phyloP scores from a whole-genome alignment of 2,329 filamentous ascomycete species.

The Pyricularia sp. region DNA sequence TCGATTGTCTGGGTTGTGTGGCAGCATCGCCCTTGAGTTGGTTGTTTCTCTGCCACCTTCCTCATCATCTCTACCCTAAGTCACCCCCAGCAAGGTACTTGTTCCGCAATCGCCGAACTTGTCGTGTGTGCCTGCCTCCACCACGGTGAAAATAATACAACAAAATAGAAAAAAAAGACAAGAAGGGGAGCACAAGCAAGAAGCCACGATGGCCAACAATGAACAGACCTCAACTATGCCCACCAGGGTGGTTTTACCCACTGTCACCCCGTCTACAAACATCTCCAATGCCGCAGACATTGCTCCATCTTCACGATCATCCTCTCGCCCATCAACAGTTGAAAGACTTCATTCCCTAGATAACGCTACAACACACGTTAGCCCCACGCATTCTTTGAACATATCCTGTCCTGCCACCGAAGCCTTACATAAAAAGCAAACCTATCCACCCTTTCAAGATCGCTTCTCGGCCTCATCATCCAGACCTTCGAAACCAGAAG shows the following conservation, averaged over 20 bases:
- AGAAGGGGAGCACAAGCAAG: not conserved
- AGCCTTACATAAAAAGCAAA: not conserved
- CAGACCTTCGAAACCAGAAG: not conserved
- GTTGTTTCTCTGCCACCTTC: not conserved
- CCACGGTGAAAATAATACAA: not conserved
- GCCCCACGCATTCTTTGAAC: not conserved
- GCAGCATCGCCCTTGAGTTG: not conserved
- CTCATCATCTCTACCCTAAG: not conserved
- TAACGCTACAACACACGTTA: not conserved
- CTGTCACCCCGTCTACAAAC: not conserved
- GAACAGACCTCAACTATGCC: not conserved
- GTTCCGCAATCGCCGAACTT: not conserved
- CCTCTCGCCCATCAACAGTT: not conserved
- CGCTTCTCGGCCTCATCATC: not conserved
- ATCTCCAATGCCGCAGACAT: not conserved
- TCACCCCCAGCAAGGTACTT: not conserved
- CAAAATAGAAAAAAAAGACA: not conserved
- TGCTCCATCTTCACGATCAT: constrained; percentile 1
- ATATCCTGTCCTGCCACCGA: not conserved
- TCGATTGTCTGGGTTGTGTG: not conserved
- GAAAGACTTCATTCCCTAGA: not conserved
- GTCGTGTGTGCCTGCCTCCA: not conserved
- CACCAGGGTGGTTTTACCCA: not conserved
- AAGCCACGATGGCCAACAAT: not conserved
- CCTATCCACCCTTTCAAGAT: not conserved